Base-by-base conservation (phyloP, 2,329 filamentous ascomycete genomes). In the Boeremia lycopersici region DNA sequence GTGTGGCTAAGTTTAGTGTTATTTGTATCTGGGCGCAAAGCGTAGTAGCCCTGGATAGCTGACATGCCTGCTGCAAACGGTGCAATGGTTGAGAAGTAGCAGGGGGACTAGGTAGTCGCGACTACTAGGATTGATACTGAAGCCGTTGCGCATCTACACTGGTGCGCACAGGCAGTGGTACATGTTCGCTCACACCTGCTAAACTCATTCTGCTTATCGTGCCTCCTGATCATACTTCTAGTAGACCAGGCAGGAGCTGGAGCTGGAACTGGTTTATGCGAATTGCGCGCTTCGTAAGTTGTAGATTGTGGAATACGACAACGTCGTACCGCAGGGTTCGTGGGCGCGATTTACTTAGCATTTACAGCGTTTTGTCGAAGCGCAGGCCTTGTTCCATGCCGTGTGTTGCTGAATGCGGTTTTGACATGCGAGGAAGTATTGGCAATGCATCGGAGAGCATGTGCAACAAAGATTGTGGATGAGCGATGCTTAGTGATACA, bases 401-500 rank as follows among this genome's bases (percentile, higher is more conserved):
- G 8, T n/a, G 9, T 25, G 13, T 6, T 30, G n/a, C 9, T 9
- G 5, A 10, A 2, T 33, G n/a, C n/a, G 2, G 4, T 10, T 3
- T 11, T n/a, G 10, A 25, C 3, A 25, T 29, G 34, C 15, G 15
- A 25, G 8, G 3, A 12, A 23, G 30, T 31, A 36, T 52, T 31
- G 35, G 29, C 10, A 31, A 8, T 35, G 36, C 12, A 13, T 8
- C 15, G 5, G n/a, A 17, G 29, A 10, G 9, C n/a, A 23, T 19
- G 31, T 10, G 15, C 25, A 15, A 2, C 9, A 8, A 15, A 11
- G 13, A 13, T 38, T 12, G 29, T 36, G 43, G 55, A 57, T 51
- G 48, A 53, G 38, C 23, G 45, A 53, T 55, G 48, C 46, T 51
- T 42, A 53, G 55, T 51, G 39, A 46, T 48, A 48, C 48, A 51